Percentiles rank a stretch among this genome's conserved stretches.
phyloP scores from a whole-genome alignment of 1,284 basidiomycete species.

The Mycena sp. region DNA sequence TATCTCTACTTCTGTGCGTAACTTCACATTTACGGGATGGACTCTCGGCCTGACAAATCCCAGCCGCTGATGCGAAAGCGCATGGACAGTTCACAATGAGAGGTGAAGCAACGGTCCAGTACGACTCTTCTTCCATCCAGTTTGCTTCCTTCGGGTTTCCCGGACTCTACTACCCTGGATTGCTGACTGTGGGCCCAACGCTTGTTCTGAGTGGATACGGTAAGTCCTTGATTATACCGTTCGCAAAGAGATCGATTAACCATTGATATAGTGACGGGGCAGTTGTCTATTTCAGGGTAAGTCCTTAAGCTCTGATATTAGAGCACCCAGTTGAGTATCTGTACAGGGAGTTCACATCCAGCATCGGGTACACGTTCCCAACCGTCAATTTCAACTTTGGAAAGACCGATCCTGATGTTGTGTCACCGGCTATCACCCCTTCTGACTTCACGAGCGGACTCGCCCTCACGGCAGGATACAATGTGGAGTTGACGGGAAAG shows the following conservation, averaged over 20 bases:
- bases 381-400: conserved; percentile 18
- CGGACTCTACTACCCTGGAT: conserved; percentile 37
- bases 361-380: conserved; percentile 19
- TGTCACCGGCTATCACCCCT: background rate
- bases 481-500: conserved; percentile 31
- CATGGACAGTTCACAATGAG: conserved; percentile 31
- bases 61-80: conserved; percentile 31
- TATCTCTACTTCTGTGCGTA: conserved; percentile 34
- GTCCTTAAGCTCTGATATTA: background rate
- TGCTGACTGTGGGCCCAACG: conserved; percentile 34
- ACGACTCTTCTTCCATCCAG: conserved; percentile 26
- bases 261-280: background rate
- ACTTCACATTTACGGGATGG: no score
- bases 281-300: background rate
- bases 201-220: conserved; percentile 31
- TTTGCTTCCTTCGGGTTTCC: conserved; percentile 36
- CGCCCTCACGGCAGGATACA: conserved; percentile 15
- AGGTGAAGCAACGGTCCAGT: conserved; percentile 30
- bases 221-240: background rate
- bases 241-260: background rate
- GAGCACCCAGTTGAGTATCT: background rate
- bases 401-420: conserved; percentile 11
- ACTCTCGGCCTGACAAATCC: background rate
- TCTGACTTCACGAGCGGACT: background rate
- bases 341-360: conserved; percentile 11